Evolutionary conservation across 2,329 filamentous ascomycete species (phyloP).

Genomic region (Elsinoe perseae): DNA sequence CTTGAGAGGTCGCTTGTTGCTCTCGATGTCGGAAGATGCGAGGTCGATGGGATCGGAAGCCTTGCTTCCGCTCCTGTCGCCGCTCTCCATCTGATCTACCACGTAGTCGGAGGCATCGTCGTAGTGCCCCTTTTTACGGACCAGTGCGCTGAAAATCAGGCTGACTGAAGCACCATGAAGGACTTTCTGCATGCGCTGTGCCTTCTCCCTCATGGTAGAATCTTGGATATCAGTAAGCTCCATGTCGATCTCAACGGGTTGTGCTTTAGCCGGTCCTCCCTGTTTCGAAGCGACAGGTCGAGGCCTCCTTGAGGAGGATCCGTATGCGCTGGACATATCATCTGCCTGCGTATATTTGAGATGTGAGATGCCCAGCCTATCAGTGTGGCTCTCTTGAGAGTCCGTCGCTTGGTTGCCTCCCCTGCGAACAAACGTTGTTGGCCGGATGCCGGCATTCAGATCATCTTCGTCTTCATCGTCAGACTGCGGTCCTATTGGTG

Average conservation of each 20-base stretch:
- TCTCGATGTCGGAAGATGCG: conserved; percentile 35
- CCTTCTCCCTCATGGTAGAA: conserved; percentile 41
- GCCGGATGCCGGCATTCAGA: conserved; percentile 44
- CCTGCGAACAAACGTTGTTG: conserved; percentile 45
- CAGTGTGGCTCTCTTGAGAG: not conserved
- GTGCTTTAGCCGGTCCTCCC: conserved; percentile 35
- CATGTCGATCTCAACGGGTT: conserved; percentile 37
- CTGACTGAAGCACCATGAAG: conserved; percentile 41
- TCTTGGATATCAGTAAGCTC: conserved; percentile 47
- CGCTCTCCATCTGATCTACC: conserved; percentile 29
- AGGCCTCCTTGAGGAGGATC: conserved; percentile 21
- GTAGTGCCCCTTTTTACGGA: conserved; percentile 44
- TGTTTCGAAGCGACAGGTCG: conserved; percentile 7
- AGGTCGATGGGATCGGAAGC: conserved; percentile 23
- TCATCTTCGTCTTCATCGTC: conserved; percentile 33
- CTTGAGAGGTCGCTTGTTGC: conserved; percentile 21
- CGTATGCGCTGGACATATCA: conserved; percentile 39
- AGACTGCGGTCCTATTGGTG: conserved; percentile 41
- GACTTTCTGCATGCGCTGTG: conserved; percentile 45
- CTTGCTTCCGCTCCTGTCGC: conserved; percentile 19
- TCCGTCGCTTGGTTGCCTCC: not conserved
- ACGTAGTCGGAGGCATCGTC: conserved; percentile 48
- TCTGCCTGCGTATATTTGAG: conserved; percentile 25
- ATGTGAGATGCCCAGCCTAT: not conserved
- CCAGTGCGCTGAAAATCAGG: conserved; percentile 44